phyloP scores from a whole-genome alignment of 2,329 filamentous ascomycete species.

The Dendryphion nanum region DNA sequence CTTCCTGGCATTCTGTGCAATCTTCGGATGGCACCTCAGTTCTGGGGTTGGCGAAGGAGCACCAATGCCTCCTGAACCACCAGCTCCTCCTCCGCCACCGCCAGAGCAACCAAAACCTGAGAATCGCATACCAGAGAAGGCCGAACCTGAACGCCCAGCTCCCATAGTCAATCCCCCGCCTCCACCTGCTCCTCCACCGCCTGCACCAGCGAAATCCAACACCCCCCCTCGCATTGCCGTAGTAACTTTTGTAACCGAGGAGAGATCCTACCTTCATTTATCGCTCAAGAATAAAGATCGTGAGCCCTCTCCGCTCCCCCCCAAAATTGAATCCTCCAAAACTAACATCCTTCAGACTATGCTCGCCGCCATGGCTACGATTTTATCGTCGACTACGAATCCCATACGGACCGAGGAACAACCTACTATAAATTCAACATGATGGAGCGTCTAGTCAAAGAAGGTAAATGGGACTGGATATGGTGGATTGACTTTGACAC shows the following conservation, averaged over 20 bases:
- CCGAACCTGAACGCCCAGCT: background rate
- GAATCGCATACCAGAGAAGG: conserved; percentile 1
- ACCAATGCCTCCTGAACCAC: conserved; percentile 8
- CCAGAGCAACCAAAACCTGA: background rate
- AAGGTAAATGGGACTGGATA: conserved; percentile 40
- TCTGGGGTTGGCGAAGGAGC: conserved; percentile 9
- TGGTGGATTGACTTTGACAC: conserved; percentile 47
- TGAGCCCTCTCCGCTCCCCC: conserved; percentile 16
- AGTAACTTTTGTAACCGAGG: conserved; percentile 37
- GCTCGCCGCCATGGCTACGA: conserved; percentile 41
- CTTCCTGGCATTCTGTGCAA: conserved; percentile 26
- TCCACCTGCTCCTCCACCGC: conserved; percentile 3
- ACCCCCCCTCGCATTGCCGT: conserved; percentile 28
- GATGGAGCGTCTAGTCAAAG: conserved; percentile 34
- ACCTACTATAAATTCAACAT: conserved; percentile 42
- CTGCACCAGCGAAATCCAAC: conserved; percentile 12
- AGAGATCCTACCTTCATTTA: conserved; percentile 36
- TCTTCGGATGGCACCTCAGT: conserved; percentile 32
- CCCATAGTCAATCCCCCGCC: conserved; percentile 4
- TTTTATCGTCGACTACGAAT: conserved; percentile 41
- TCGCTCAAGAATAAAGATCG: conserved; percentile 40
- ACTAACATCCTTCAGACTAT: conserved; percentile 27
- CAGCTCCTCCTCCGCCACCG: conserved; percentile 1
- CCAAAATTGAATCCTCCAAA: conserved; percentile 2
- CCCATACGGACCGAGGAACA: conserved; percentile 25